Base-by-base conservation (phyloP, 345 rosid genomes). In the Camelina neglecta region DNA sequence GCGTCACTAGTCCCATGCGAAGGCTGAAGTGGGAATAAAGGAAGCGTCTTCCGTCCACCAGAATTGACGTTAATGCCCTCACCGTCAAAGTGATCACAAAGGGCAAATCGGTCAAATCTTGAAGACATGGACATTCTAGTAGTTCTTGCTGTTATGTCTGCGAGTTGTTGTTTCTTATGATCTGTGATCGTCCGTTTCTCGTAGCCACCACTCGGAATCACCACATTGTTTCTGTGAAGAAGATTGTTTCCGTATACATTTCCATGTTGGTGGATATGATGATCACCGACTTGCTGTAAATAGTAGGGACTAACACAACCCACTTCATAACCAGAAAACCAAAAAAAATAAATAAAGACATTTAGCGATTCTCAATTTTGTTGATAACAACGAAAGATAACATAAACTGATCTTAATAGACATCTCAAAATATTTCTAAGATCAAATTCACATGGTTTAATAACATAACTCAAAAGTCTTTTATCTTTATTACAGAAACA, bases 1-100 rank as follows among this genome's bases (percentile, higher is more conserved):
- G 26, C 51, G n/a, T 21, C 51, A 0, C 0, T 36, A 2, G 38
- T 12, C 23, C 42, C 55, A 50, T n/a, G 49, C 63, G 23, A 45
- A 31, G 81, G 81, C 71, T 73, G 74, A 21, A 78, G 78, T 23
- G 81, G 81, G 8, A 78, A 78, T n/a, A 78, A 74, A 2, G 78
- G 78, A 6, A 78, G 78, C 29, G 81, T 78, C 16, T 60, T 29
- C 18, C 18, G 78, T 60, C 70, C 74, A 39, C 29, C 26, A 0
- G 74, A 53, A 78, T 67, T 73, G 70, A 42, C 81, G 47, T 60
- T 54, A 48, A 24, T 61, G 11, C 39, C 77, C 74, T 60, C 81
- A 13, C 71, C 65, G 35, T 11, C 5, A 66, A 55, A 24, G 11
- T 60, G 42, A 35, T 78, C 59, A 44, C 60, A 29, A 33, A 42